A percentile compares a stretch with the other conserved stretches of the same genome.
Evolutionary conservation across 1,284 basidiomycete genomes (phyloP).

Genomic region (Takashimella koratensis): DNA sequence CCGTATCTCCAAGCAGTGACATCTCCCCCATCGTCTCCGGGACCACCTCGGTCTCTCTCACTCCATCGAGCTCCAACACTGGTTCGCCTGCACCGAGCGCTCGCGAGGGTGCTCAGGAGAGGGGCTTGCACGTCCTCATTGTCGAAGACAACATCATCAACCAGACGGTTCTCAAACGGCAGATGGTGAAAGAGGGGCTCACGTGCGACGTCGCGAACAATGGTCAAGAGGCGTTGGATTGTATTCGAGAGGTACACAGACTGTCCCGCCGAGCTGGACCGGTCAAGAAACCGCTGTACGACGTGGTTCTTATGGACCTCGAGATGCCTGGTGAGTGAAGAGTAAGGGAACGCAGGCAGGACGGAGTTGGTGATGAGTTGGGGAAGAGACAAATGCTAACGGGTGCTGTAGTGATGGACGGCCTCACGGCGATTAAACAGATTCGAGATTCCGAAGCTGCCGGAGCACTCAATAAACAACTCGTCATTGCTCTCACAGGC

Average conservation of each 20-base stretch:
- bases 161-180: slow-evolving; percentile 43
- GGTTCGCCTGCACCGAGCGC: not conserved
- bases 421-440: slow-evolving; percentile 36
- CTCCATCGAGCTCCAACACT: not conserved
- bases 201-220: slow-evolving; percentile 37
- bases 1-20: not conserved
- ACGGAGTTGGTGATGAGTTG: not conserved
- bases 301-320: slow-evolving; percentile 28
- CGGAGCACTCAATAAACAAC: slow-evolving; percentile 19
- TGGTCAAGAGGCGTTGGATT: slow-evolving; percentile 42
- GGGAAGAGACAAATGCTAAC: too few relatives aligned
- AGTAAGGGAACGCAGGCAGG: too few relatives aligned
- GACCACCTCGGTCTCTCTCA: not conserved
- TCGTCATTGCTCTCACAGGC: slow-evolving; percentile 45
- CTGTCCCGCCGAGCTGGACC: not conserved
- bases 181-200: slow-evolving; percentile 38
- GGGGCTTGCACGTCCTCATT: slow-evolving; percentile 15
- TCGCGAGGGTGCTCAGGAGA: not conserved
- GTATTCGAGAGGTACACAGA: slow-evolving; percentile 13
- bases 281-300: slow-evolving; percentile 8
- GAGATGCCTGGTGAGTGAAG: slow-evolving; percentile 29
- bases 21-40: not conserved
- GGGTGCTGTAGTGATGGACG: slow-evolving; percentile 49
- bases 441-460: slow-evolving; percentile 36
- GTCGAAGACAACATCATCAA: slow-evolving; percentile 49